A percentile compares a stretch with the other conserved stretches of the same genome.
Conservation (phyloP, 2,329 filamentous ascomycete genomes). For the Neonectria neomacrospora region DNA sequence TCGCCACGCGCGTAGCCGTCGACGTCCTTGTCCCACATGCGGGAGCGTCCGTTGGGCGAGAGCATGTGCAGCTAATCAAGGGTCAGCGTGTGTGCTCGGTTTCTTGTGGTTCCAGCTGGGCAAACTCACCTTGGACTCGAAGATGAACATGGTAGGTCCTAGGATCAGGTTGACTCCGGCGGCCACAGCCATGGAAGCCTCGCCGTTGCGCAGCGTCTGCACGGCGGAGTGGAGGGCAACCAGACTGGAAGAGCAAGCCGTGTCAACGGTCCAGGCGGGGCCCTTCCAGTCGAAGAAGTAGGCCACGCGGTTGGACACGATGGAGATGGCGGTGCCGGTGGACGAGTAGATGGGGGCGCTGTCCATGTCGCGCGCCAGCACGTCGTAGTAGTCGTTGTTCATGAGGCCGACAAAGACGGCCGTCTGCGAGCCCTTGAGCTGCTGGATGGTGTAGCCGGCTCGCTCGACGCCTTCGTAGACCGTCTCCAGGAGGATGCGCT, state of each 20-base stretch:
- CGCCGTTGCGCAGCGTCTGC: conserved; percentile 42
- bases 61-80: conserved; percentile 52
- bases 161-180: conserved; percentile 51
- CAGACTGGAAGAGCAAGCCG: conserved; percentile 49
- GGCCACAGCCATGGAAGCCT: conserved; percentile 53
- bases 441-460: conserved; percentile 48
- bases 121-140: conserved; percentile 47
- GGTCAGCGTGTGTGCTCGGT: not conserved
- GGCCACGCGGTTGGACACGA: conserved; percentile 35
- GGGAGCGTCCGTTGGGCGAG: conserved; percentile 10
- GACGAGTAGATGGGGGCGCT: not conserved
- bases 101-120: not conserved
- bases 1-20: conserved; percentile 26
- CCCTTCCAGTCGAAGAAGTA: conserved; percentile 50
- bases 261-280: conserved; percentile 49
- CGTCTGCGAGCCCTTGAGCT: conserved; percentile 28
- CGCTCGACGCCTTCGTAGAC: conserved; percentile 55
- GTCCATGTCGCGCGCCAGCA: conserved; percentile 26
- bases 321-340: conserved; percentile 14
- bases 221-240: conserved; percentile 47
- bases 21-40: conserved; percentile 27
- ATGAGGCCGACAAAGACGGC: conserved; percentile 30
- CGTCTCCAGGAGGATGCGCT: conserved; percentile 53
- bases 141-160: conserved; percentile 27
- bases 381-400: conserved; percentile 27